Evolutionary conservation across 768 basidiomycete species (phyloP).

Genomic region (Leccinum broughii): DNA sequence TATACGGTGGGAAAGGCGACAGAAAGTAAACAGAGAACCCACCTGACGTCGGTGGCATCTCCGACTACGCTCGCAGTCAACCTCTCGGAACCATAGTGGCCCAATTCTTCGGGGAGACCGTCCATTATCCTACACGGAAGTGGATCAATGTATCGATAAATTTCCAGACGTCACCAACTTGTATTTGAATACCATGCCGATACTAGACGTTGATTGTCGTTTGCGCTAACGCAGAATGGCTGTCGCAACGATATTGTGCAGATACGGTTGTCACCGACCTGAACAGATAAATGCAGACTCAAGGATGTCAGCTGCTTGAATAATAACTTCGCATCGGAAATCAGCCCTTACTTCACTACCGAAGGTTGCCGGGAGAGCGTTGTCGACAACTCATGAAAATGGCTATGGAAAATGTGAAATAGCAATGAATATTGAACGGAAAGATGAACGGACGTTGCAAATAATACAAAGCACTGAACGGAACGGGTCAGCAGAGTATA

Average conservation of each 20-base stretch:
- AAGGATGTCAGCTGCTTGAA: background rate
- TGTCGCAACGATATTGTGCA: background rate
- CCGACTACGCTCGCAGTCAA: too few species aligned
- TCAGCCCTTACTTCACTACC: constrained; percentile 67
- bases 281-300: constrained; percentile 82
- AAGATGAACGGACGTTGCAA: constrained; percentile 67
- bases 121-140: constrained; percentile 61
- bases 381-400: constrained; percentile 77
- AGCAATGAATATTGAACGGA: background rate
- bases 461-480: constrained; percentile 78
- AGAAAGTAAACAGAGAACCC: too few species aligned
- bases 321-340: background rate
- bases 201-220: constrained; percentile 49
- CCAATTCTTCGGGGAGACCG: constrained; percentile 57
- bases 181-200: constrained; percentile 48
- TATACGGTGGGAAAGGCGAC: too few species aligned
- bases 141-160: background rate
- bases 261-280: constrained; percentile 44
- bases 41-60: too few species aligned
- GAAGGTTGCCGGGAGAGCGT: constrained; percentile 77
- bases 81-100: constrained; percentile 65
- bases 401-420: constrained; percentile 40
- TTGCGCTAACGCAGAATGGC: constrained; percentile 43
- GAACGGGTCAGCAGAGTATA: background rate
- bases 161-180: constrained; percentile 44